Conservation (phyloP, 345 rosid species). For the Acer yangbiense region DNA sequence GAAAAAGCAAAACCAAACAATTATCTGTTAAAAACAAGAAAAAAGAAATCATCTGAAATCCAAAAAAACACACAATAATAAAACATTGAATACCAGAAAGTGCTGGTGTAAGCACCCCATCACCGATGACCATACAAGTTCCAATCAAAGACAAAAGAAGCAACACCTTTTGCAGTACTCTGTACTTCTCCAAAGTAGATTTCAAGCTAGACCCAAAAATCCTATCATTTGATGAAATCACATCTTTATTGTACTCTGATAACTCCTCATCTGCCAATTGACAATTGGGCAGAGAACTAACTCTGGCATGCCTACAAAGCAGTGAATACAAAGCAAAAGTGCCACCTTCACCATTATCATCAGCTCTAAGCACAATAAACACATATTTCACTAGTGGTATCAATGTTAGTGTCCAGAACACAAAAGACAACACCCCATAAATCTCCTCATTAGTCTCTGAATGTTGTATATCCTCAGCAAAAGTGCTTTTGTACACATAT, state of each 20-base stretch:
- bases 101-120: constrained; percentile 91
- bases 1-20: constrained; percentile 24
- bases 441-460: constrained; percentile 90
- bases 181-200: constrained; percentile 63
- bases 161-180: constrained; percentile 63
- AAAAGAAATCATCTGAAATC: background rate
- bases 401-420: constrained; percentile 84
- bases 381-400: constrained; percentile 75
- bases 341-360: constrained; percentile 93
- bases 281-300: constrained; percentile 73
- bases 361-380: constrained; percentile 79
- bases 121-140: constrained; percentile 94
- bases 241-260: constrained; percentile 58
- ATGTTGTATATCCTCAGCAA: constrained; percentile 82
- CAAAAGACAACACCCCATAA: constrained; percentile 78
- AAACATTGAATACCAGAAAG: constrained; percentile 58
- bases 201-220: constrained; percentile 55
- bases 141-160: constrained; percentile 82
- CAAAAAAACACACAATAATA: background rate
- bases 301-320: constrained; percentile 75
- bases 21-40: constrained; percentile 1
- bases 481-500: constrained; percentile 80
- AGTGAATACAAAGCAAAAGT: constrained; percentile 84
- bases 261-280: constrained; percentile 86
- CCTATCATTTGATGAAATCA: constrained; percentile 26